Evolutionary conservation across 345 rosid genomes (phyloP), one percentile per base, ranked within the genome.

Genomic region (Pseudoturritis turrita): DNA sequence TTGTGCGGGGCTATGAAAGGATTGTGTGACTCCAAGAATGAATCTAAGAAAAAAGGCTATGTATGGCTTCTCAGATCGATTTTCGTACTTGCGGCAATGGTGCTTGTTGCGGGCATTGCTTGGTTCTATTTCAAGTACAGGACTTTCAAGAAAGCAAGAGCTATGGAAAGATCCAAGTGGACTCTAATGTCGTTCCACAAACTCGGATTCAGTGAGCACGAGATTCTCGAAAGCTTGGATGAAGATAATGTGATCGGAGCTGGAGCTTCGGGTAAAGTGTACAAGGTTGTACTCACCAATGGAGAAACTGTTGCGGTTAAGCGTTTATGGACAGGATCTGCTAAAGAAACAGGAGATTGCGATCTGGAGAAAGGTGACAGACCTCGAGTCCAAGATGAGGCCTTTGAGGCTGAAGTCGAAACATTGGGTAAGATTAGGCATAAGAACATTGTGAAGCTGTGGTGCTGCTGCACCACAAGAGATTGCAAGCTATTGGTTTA

Each of bases 371-470:
- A 86, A 82, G 93, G 91, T 53, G 79, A 63, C 9, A 70, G 46
- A 12, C 81, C 40, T 56, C 67, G 80, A 29, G 77, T 74, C 71
- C 80, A 79, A 59, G 94, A 92, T 19, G 89, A 88, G 53, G 88
- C 96, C 23, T 96, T 92, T 49, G 86, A 86, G 21, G 97, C 97
- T 2, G 99, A 96, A 78, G 87, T 96, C 3, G 88, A 72, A 54
- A 96, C 99, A 28, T 71, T 96, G 75, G 97, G 99, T 45, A 96
- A 96, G 80, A 92, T 96, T 46, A 85, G 99, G 84, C 99, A 96
- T 80, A 96, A 96, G 84, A 96, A 90, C 77, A 96, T 96, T 46
- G 99, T 96, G 22, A 96, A 85, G 81, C 85, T 96, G 0, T 92
- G 98, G 99, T 96, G 99, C 68, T 92, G 97, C 69, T 96, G 98